phyloP scores from a whole-genome alignment of 768 basidiomycete genomes.

The Rhodotorula graminis region DNA sequence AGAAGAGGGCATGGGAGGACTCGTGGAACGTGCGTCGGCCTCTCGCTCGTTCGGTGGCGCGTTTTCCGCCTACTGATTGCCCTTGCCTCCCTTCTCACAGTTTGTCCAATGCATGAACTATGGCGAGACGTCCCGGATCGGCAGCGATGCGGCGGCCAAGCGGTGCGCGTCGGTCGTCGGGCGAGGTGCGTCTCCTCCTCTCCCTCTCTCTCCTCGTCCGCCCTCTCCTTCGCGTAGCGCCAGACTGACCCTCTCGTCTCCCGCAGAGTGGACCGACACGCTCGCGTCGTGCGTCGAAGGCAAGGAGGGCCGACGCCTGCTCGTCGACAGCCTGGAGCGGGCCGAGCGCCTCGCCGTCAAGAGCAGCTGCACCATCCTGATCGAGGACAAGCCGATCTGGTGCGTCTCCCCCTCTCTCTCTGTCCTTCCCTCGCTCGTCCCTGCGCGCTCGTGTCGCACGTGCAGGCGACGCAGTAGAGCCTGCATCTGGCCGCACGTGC shows the following conservation, averaged over 20 bases:
- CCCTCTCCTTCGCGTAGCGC: background rate
- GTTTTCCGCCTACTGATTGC: background rate
- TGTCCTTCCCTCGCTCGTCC: too few species aligned
- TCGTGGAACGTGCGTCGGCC: slow-evolving; percentile 59
- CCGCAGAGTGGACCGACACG: background rate
- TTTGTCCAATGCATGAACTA: slow-evolving; percentile 78
- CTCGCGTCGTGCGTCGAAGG: background rate
- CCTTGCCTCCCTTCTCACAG: slow-evolving; percentile 35
- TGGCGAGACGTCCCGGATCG: slow-evolving; percentile 58
- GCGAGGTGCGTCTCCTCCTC: slow-evolving; percentile 49
- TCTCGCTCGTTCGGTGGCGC: background rate
- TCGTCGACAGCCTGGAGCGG: background rate
- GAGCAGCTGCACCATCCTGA: slow-evolving; percentile 82
- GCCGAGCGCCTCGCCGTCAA: slow-evolving; percentile 46
- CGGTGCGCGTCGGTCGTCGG: slow-evolving; percentile 62
- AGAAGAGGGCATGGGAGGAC: slow-evolving; percentile 43
- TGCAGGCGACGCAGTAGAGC: background rate
- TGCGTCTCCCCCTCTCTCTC: background rate
- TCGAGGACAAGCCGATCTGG: slow-evolving; percentile 55
- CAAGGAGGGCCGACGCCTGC: slow-evolving; percentile 1
- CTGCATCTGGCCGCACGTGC: too few species aligned
- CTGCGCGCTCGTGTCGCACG: background rate
- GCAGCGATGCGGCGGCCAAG: slow-evolving; percentile 60
- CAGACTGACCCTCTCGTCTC: too few species aligned
- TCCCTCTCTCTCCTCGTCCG: slow-evolving; percentile 9